Evolutionary conservation across 192 early-diverging fungal genomes (phyloP).

Genomic region (Coemansia sp.): DNA sequence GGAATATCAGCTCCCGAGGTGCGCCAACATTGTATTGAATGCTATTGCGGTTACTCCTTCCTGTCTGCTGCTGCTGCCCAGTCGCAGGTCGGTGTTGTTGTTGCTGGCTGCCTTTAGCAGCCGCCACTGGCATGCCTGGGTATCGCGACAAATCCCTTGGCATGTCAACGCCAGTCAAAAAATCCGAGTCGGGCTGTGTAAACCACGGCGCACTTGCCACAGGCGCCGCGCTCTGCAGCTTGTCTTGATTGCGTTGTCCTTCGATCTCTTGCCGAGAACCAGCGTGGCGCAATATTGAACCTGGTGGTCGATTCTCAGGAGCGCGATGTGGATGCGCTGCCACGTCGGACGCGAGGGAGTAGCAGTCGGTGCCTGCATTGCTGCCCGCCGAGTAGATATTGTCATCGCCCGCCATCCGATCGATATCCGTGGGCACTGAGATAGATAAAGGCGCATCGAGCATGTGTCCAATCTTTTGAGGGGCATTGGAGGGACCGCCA

Average conservation of each 20-base stretch:
- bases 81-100: constrained; percentile 14
- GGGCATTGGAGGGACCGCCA: neutral
- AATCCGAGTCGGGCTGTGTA: constrained; percentile 17
- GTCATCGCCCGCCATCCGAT: constrained; percentile 13
- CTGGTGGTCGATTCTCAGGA: neutral
- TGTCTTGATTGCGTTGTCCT: constrained; percentile 3
- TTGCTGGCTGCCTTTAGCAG: constrained; percentile 15
- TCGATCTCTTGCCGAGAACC: constrained; percentile 15
- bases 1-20: too few relatives aligned
- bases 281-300: constrained; percentile 8
- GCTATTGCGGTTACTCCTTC: too few relatives aligned
- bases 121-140: constrained; percentile 21
- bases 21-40: too few relatives aligned
- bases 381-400: constrained; percentile 13
- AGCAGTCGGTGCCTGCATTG: neutral
- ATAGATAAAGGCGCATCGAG: constrained; percentile 16
- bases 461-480: neutral
- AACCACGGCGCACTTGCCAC: constrained; percentile 21
- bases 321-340: constrained; percentile 5
- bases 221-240: neutral
- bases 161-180: constrained; percentile 21
- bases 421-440: constrained; percentile 36
- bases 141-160: constrained; percentile 36
- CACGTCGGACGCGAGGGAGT: constrained; percentile 3
- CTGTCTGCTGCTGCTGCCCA: constrained; percentile 3